Evolutionary conservation across 306 rosid species (phyloP), one percentile per base, ranked within the genome.

Genomic region (Castanea mollissima): DNA sequence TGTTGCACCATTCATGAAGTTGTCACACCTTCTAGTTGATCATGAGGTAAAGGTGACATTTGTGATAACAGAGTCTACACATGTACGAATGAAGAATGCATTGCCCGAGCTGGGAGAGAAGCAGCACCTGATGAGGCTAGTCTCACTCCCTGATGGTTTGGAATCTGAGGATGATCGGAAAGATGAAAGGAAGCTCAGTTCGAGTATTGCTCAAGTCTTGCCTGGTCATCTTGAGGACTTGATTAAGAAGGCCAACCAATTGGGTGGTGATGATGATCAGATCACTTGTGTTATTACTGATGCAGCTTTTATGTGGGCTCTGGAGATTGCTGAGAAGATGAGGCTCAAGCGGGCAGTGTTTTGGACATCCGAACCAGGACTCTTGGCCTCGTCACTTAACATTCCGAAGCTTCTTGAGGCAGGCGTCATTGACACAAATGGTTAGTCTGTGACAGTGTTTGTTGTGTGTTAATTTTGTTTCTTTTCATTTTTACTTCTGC

Each of bases 311-410:
- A 75, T 73, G 2, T 89, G 87, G 88, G 82, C 87, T 14, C 58
- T 86, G 55, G 34, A 83, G 31, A 80, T 83, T 31, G 89, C 73
- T 3, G 71, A 55, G 3, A 76, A 79, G 59, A 35, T 88, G 69
- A 76, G 85, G 32, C 79, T 85, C 5, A 51, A 54, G 76, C 76
- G 76, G n/a, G 87, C 78, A 54, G 7, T 80, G 16, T 81, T 90
- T n/a, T 87, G 85, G 86, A 86, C 93, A 32, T 81, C 87, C 9
- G 79, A 90, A 9, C 90, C 89, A 65, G 85, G 87, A 54, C 7
- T 75, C 2, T 59, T 84, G 35, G 78, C 59, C 6, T 69, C 77
- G 13, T 25, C 0, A 31, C 13, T 41, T 0, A 74, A 34, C 38
- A 41, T 80, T 5, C 89, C 83, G 3, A 79, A 18, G 74, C 71